phyloP scores from a whole-genome alignment of 192 early-diverging fungal genomes.

The Coemansia interrupta region DNA sequence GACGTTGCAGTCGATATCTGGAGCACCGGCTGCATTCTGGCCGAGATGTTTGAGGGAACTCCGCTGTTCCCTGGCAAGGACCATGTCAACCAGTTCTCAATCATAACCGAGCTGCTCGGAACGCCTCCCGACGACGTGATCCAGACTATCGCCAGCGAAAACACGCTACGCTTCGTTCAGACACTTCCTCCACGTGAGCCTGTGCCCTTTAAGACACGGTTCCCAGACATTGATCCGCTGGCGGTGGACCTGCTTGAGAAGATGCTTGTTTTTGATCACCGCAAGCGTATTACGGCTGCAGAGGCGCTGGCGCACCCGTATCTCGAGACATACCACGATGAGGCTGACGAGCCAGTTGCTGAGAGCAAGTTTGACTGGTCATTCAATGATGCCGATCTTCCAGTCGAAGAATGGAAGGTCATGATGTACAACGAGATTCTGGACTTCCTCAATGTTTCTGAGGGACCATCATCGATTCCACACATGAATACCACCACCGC shows the following conservation, averaged over 20 bases:
- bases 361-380: conserved; percentile 89
- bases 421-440: conserved; percentile 87
- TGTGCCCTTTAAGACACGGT: conserved; percentile 77
- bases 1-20: conserved; percentile 94
- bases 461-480: conserved; percentile 24
- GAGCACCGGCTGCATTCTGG: conserved; percentile 92
- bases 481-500: not conserved
- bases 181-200: conserved; percentile 76
- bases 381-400: conserved; percentile 86
- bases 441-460: conserved; percentile 64
- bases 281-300: conserved; percentile 81
- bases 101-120: conserved; percentile 87
- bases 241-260: conserved; percentile 83
- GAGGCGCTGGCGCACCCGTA: conserved; percentile 88
- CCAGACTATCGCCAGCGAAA: conserved; percentile 87
- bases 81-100: conserved; percentile 92
- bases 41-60: conserved; percentile 94
- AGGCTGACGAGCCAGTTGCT: conserved; percentile 80
- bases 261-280: conserved; percentile 92
- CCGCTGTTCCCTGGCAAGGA: conserved; percentile 95
- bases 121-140: conserved; percentile 91
- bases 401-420: conserved; percentile 82
- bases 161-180: conserved; percentile 89
- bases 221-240: conserved; percentile 73
- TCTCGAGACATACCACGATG: conserved; percentile 87